Evolutionary conservation across 192 early-diverging fungal genomes (phyloP).

Genomic region (Podila epigama): DNA sequence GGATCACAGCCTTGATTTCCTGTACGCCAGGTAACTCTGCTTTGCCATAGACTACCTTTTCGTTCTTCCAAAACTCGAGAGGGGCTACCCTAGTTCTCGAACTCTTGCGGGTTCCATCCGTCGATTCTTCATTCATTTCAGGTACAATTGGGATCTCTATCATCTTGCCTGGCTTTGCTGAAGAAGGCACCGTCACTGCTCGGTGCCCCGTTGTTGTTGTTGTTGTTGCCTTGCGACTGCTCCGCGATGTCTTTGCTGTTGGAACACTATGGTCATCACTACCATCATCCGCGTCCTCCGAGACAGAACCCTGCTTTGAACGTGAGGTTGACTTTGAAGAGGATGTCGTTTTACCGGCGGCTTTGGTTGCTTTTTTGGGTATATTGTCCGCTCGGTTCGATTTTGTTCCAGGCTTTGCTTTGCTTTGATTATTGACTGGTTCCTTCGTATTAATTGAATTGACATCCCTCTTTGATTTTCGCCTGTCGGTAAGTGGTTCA

Average conservation of each 20-base stretch:
- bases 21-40: neutral
- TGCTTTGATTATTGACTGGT: neutral
- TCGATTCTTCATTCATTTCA: neutral
- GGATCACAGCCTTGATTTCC: constrained; percentile 22
- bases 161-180: neutral
- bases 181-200: neutral
- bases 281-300: neutral
- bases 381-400: neutral
- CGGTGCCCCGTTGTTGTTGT: too few species aligned
- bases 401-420: neutral
- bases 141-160: constrained; percentile 8
- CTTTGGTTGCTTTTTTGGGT: neutral
- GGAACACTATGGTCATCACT: neutral
- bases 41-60: constrained; percentile 11
- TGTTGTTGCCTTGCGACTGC: neutral
- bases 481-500: neutral
- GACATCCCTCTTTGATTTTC: neutral
- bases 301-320: neutral
- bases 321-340: neutral
- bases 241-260: too few species aligned
- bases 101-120: constrained; percentile 14
- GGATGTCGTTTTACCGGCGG: neutral
- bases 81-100: constrained; percentile 7
- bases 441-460: neutral
- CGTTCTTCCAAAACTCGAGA: constrained; percentile 32